Evolutionary conservation across 768 basidiomycete genomes (phyloP).

Genomic region (Candolleomyces eurysporus): DNA sequence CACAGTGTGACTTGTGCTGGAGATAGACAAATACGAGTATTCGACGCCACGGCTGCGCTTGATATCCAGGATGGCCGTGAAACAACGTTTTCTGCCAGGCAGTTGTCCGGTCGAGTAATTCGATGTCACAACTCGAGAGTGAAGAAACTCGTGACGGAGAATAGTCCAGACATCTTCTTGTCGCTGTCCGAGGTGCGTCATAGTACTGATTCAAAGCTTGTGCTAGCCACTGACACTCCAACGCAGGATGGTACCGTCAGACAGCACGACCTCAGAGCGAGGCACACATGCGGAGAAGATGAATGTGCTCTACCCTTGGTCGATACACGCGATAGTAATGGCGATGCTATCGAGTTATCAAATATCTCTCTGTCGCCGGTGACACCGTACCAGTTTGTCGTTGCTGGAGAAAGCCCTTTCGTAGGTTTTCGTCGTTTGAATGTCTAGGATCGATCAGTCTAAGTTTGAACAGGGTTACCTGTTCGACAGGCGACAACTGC

Average conservation of each 20-base stretch:
- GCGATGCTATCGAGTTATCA: constrained; percentile 46
- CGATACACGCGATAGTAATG: constrained; percentile 43
- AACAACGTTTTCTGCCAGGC: constrained; percentile 40
- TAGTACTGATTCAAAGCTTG: constrained; percentile 1
- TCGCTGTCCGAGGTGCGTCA: constrained; percentile 71
- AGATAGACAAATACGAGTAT: constrained; percentile 75
- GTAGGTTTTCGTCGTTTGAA: constrained; percentile 39
- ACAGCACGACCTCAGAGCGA: constrained; percentile 78
- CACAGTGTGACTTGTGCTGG: constrained; percentile 69
- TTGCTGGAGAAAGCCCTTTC: constrained; percentile 76
- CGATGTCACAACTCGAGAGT: constrained; percentile 71
- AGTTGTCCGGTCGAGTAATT: constrained; percentile 53
- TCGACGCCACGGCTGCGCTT: constrained; percentile 56
- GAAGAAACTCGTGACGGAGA: constrained; percentile 78
- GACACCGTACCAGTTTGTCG: constrained; percentile 81
- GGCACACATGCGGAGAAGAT: constrained; percentile 57
- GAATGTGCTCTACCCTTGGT: constrained; percentile 74
- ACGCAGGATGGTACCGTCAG: constrained; percentile 80
- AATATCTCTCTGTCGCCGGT: constrained; percentile 74
- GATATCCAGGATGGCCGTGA: constrained; percentile 40
- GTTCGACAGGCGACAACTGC: constrained; percentile 77
- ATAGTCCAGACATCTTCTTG: constrained; percentile 72
- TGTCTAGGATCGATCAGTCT: not conserved
- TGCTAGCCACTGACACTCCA: not conserved
- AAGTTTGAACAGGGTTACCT: constrained; percentile 59